Evolutionary conservation across 1,284 basidiomycete species (phyloP), one percentile per base, ranked within the genome.

Genomic region (Leccinum subrobustum): DNA sequence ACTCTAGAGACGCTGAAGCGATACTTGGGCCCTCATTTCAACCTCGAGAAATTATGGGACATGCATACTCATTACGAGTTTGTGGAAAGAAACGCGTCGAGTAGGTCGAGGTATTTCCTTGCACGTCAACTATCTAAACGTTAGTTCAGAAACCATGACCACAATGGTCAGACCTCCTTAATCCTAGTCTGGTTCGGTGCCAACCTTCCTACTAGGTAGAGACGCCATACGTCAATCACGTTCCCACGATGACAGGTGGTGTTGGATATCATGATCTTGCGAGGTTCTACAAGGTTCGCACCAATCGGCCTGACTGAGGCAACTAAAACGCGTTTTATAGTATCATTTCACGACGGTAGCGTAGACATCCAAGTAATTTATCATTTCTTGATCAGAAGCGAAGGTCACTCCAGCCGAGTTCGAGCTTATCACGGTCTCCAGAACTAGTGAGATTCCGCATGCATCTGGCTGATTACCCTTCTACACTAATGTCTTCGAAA

Each of bases 171-270:
- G 53, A 29, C 31, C 31, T 20, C 20, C 9, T 52, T 50, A 37
- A 25, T 57, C 51, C n/a, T 9, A 16, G 29, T 60, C 33, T 11
- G 39, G 25, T 58, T 25, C 48, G 18, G 50, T n/a, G 18, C 18
- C 53, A 27, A 64, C 31, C 14, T 52, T 55, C 54, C 3, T 39
- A 54, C 33, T 42, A 81, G 79, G 79, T 81, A 14, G 61, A 73
- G n/a, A 71, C 75, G n/a, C 79, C 78, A 20, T 81, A 80, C 58
- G 81, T 82, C 35, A 82, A 80, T 63, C 81, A 80, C 60, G 72
- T 82, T 27, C 71, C 81, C 16, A 81, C 80, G 6, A 72, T 81
- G 76, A 81, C 76, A 2, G 80, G 80, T 6, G 80, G 78, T 18
- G 72, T 80, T 31, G 79, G 77, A 4, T 72, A 73, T 53, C 67